These are phyloP conservation scores for Buddleja alternifolia DNA, from an alignment of 257 asterid genomes.

Conservation along the genomic window DNA sequence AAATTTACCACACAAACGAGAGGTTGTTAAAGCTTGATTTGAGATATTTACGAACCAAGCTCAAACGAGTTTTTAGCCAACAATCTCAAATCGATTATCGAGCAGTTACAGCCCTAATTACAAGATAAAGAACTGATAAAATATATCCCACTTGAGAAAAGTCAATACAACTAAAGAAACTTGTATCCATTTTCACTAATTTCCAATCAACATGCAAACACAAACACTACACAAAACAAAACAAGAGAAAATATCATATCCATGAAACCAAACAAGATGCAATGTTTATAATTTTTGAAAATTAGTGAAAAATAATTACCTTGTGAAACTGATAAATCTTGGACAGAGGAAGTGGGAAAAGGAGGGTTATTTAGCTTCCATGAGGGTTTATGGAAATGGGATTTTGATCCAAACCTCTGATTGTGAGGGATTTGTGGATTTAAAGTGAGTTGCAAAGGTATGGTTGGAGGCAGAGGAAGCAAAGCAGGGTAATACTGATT, in stretches of 20 bases:
- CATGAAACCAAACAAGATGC: constrained; percentile 15
- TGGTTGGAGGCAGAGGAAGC: constrained; percentile 74
- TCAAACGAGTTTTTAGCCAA: no score
- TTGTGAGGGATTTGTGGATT: constrained; percentile 53
- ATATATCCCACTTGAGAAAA: neutral
- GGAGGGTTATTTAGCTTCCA: constrained; percentile 39
- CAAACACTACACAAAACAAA: neutral
- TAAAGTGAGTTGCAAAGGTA: constrained; percentile 56
- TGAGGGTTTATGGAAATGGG: constrained; percentile 54
- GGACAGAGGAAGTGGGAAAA: constrained; percentile 65
- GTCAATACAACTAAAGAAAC: neutral
- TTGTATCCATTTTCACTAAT: neutral
- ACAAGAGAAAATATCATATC: neutral
- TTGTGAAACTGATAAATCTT: constrained; percentile 46
- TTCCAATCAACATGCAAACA: constrained; percentile 16
- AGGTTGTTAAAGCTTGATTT: no score
- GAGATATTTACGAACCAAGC: no score
- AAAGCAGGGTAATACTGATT: constrained; percentile 66
- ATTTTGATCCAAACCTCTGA: constrained; percentile 53
- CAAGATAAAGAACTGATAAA: neutral
- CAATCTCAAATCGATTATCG: no score
- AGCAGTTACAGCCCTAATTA: no score
- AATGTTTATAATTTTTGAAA: neutral
- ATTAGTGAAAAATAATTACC: constrained; percentile 48
- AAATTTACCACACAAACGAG: no score